Percentiles rank a stretch among this genome's conserved stretches.
Evolutionary conservation across 805 yeast genomes (phyloP).

Genomic region (Barnettozyma vustinii): DNA sequence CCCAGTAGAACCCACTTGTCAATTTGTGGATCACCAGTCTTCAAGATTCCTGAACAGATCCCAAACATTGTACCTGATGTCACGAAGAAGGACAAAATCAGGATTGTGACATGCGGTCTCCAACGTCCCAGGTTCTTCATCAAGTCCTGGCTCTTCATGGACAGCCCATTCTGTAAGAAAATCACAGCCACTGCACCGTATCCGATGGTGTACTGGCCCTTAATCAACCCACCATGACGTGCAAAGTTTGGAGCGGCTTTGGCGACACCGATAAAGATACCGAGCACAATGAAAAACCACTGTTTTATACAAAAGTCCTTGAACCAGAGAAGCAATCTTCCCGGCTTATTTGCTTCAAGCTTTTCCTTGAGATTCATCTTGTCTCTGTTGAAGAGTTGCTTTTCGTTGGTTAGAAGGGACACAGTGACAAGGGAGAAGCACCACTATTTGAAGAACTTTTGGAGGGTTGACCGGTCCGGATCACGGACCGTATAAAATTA

Average conservation of each 20-base stretch:
- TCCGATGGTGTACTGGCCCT: constrained; percentile 70
- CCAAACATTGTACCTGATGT: constrained; percentile 72
- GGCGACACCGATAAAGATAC: constrained; percentile 69
- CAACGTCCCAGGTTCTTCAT: constrained; percentile 62
- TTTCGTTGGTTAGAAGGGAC: neutral
- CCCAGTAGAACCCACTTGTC: constrained; percentile 79
- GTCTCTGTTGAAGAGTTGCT: neutral
- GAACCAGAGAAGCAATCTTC: constrained; percentile 10
- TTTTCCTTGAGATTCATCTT: constrained; percentile 1
- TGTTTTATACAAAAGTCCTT: constrained; percentile 31
- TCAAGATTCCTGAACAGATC: constrained; percentile 58
- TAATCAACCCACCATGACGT: constrained; percentile 70
- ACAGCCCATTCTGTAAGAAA: constrained; percentile 74
- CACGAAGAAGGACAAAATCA: constrained; percentile 62
- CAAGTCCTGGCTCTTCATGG: constrained; percentile 63
- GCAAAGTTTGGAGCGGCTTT: constrained; percentile 79
- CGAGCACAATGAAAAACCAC: constrained; percentile 76
- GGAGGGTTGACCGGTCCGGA: neutral
- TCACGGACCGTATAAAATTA: neutral
- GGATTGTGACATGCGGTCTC: constrained; percentile 76
- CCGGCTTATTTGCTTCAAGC: neutral
- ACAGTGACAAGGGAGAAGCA: neutral
- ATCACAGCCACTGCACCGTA: constrained; percentile 87
- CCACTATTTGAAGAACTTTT: neutral
- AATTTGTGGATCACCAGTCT: constrained; percentile 52